Percentiles rank a stretch among this genome's conserved stretches.
Evolutionary conservation across 257 asterid species (phyloP).

Genomic region (Vinca minor): DNA sequence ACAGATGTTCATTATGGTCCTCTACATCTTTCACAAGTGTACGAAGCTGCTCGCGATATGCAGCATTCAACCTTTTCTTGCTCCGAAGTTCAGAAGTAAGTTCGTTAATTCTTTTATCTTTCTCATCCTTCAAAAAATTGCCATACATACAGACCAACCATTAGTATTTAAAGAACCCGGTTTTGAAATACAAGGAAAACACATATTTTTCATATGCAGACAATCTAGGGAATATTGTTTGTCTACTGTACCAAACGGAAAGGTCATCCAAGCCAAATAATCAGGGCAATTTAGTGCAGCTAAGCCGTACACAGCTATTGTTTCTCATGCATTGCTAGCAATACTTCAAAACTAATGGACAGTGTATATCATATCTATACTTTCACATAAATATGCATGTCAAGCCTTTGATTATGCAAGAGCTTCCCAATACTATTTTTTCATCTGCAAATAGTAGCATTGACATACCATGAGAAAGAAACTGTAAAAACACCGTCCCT

Average conservation of each 20-base stretch:
- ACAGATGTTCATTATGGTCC: conserved; percentile 50
- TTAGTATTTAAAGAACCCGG: not conserved
- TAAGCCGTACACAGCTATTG: not conserved
- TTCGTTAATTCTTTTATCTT: conserved; percentile 66
- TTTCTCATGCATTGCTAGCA: not conserved
- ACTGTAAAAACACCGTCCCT: not conserved
- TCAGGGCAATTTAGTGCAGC: not conserved
- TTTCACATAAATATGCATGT: not conserved
- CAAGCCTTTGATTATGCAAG: not conserved
- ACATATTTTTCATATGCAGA: not conserved
- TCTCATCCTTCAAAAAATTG: conserved; percentile 50
- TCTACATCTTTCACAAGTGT: conserved; percentile 60
- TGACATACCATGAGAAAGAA: not conserved
- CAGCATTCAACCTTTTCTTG: conserved; percentile 57
- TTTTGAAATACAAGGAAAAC: not conserved
- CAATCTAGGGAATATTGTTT: not conserved
- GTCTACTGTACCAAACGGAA: not conserved
- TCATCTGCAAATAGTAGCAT: not conserved
- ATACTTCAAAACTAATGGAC: not conserved
- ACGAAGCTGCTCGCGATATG: conserved; percentile 60
- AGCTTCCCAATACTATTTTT: not conserved
- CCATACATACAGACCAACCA: conserved; percentile 7
- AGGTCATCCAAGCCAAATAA: not conserved
- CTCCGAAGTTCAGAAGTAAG: conserved; percentile 59
- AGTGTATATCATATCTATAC: not conserved